Base-by-base conservation (phyloP, 257 asterid genomes). In the Salvia rosmarinus region DNA sequence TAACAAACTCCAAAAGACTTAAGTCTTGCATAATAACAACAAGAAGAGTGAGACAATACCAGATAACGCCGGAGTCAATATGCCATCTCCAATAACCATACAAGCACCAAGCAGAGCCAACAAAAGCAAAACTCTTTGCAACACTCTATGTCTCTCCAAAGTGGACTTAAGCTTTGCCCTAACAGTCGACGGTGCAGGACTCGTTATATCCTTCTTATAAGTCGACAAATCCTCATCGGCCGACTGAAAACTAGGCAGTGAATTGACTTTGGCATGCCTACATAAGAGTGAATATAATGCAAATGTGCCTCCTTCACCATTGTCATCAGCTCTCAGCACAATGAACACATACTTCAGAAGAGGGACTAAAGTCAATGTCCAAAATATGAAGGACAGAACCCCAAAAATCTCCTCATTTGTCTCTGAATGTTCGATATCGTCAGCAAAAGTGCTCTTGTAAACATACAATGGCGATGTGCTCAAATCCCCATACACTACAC, bases 21-120 rank as follows among this genome's bases (percentile, higher is more conserved):
- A 9, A 10, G 60, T 7, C 20, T 75, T 21, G 30, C 72, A 70
- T 19, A 30, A 58, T 61, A 69, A 34, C 25, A 70, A 50, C 42
- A 50, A 44, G 2, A 64, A 11, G 62, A 12, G 30, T 5, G 12
- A 17, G 37, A 21, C 40, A 60, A 14, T 77, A 91, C 97, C 97
- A 37, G 97, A 91, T 79, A 91, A 80, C 3, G 97, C 84, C 9
- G 97, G 97, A 16, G 96, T 85, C 66, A 91, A 85, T 62, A 91
- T 86, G 66, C 97, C 97, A 78, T 91, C 97, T 32, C 97, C 97
- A 76, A 91, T 91, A 72, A 91, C 97, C 97, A 91, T 91, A 91
- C 97, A 91, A 87, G 97, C 97, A 63, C 97, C 97, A 70, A 91
- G 71, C 47, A 91, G 75, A 76, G 97, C 92, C 90, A 91, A 79